Base-by-base conservation (phyloP, 495 filamentous ascomycete species). In the Lophiotrema nucula region DNA sequence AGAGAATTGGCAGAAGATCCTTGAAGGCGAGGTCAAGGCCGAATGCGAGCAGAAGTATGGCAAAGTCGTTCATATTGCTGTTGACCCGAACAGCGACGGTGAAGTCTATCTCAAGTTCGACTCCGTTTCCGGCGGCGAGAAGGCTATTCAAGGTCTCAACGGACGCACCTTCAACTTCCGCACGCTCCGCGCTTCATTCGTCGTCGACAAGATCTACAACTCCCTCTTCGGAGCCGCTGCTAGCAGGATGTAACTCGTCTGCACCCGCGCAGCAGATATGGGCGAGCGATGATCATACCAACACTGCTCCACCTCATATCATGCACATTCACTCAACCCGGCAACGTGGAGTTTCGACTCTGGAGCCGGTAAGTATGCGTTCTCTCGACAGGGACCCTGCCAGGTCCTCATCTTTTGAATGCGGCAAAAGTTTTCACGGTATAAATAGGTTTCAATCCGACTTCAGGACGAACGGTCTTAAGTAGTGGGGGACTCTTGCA, bases 21-120 rank as follows among this genome's bases (percentile, higher is more conserved):
- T 97, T 59, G 91, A 96, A 77, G 88, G 92, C 69, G 95, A 99
- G 66, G 89, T 99, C 66, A 85, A 88, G 73, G 78, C 80, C 65
- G 95, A 99, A 79, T 96, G 93, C 71, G 89, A 95, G 75, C 80
- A 85, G 60, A 95, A 93, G 79, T 99, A 97, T 79, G 95, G 95
- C 69, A 88, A 91, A 70, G 91, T 99, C 70, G 90, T 97, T 76
- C 95, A 99, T 83, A 96, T 97, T 76, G 80, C 89, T 69, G 77
- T 97, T 78, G 92, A 97, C 81, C 82, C 89, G 60, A 96, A 93
- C 72, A 90, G 48, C 6, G 82, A 88, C 70, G 95, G 95, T 74
- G 95, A 97, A 68, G 92, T 99, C 67, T 99, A 96, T 73, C 83
- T 97, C 69, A 97, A 97, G 73, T 99, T 97, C 71, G 89, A 96